Evolutionary conservation across 1,284 basidiomycete genomes (phyloP), one percentile per base, ranked within the genome.

Genomic region (Leccinum solheimii): DNA sequence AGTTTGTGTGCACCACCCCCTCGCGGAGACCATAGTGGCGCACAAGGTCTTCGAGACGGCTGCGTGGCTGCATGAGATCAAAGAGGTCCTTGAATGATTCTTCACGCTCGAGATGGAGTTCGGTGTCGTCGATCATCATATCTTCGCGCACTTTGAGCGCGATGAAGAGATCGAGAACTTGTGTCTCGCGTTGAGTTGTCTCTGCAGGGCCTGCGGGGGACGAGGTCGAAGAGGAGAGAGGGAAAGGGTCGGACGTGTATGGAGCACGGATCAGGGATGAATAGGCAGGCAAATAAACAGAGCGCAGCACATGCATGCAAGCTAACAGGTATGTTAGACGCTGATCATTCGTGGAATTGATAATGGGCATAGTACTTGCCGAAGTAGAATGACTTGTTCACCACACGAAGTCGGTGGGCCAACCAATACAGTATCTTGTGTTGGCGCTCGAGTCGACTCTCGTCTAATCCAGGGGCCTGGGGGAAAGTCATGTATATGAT

Each of bases 171-270:
- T 92, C 91, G 30, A 92, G 81, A n/a, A 88, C 80, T 52, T 75
- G 69, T 0, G 89, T 91, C 70, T 92, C 91, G 60, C 90, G 84
- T 68, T 89, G 87, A 45, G 81, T 65, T 43, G 61, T 55, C 32
- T 62, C 66, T 10, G 64, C 55, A 58, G 43, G 72, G 66, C 38
- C 77, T 66, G 61, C n/a, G n/a, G 59, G 61, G 62, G 63, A 72
- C 57, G 69, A 62, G 60, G 70, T 66, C 45, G 75, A 66, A 53
- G 72, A 62, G 23, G 72, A 63, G 59, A 79, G 74, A 0, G 90
- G 90, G 75, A 91, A 92, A 0, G 90, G 90, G 69, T 92, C 89
- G 56, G 87, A 87, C 5, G 86, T 80, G 74, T 91, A 91, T 0
- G 88, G 88, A 0, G 79, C 71, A 34, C 84, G 83, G 62, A 92